These are phyloP conservation scores for Phytopythium sindhum DNA, from an alignment of 352 stramenopile genomes.

Conservation along the genomic window DNA sequence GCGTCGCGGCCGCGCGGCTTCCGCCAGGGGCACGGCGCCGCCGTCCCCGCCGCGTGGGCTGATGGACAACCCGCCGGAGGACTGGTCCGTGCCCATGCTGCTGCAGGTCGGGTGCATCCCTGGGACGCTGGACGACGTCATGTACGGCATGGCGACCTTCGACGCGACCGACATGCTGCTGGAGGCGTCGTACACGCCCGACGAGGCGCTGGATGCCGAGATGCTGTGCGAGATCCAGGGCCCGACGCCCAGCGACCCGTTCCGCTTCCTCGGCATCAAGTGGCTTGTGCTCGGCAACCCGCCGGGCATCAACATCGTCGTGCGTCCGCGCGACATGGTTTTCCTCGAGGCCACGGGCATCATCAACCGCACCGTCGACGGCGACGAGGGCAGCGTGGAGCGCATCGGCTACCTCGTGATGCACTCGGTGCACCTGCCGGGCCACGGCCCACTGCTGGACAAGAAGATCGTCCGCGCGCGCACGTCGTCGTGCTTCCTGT, in stretches of 20 bases:
- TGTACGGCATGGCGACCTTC: constrained; percentile 52
- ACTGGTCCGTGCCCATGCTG: constrained; percentile 30
- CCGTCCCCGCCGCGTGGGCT: constrained; percentile 10
- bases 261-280: constrained; percentile 43
- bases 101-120: constrained; percentile 42
- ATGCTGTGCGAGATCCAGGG: constrained; percentile 44
- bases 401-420: constrained; percentile 52
- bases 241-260: constrained; percentile 33
- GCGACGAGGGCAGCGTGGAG: constrained; percentile 15
- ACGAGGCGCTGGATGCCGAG: constrained; percentile 47
- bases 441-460: constrained; percentile 28
- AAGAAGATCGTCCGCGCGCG: constrained; percentile 30
- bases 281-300: constrained; percentile 37
- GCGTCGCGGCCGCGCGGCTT: constrained; percentile 2
- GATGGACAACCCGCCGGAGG: constrained; percentile 12
- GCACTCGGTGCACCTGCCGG: constrained; percentile 38
- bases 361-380: constrained; percentile 22
- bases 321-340: constrained; percentile 41
- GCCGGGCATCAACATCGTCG: constrained; percentile 24
- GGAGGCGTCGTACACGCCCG: constrained; percentile 43
- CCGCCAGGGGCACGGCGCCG: constrained; percentile 3
- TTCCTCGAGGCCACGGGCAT: constrained; percentile 40
- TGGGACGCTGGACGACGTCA: constrained; percentile 50
- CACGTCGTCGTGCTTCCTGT: constrained; percentile 38
- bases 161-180: constrained; percentile 46